Evolutionary conservation across 2,329 filamentous ascomycete species (phyloP).

Genomic region (Fusarium chaquense): DNA sequence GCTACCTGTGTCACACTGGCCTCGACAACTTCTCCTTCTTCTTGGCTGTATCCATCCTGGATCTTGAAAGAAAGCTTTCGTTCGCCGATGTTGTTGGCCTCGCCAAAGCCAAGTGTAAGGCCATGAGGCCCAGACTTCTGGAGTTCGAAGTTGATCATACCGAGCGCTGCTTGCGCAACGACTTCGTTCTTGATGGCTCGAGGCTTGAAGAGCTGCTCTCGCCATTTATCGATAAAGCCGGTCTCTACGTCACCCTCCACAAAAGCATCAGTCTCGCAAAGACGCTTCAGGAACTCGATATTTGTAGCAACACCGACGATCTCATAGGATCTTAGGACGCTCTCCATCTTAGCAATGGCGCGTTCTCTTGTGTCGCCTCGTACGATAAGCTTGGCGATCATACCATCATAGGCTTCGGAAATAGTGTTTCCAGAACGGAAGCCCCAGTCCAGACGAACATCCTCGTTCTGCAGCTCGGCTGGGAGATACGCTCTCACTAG

Average conservation of each 20-base stretch:
- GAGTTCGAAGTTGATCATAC: slow-evolving; percentile 69
- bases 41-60: slow-evolving; percentile 71
- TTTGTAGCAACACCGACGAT: slow-evolving; percentile 94
- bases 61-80: slow-evolving; percentile 66
- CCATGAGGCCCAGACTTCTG: slow-evolving; percentile 59
- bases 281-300: slow-evolving; percentile 92
- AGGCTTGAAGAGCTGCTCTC: slow-evolving; percentile 79
- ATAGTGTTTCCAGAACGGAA: slow-evolving; percentile 93
- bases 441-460: slow-evolving; percentile 91
- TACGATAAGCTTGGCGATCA: slow-evolving; percentile 98
- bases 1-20: slow-evolving; percentile 63
- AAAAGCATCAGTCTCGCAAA: slow-evolving; percentile 86
- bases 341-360: slow-evolving; percentile 83
- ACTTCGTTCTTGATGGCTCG: slow-evolving; percentile 75
- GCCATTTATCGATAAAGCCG: slow-evolving; percentile 93
- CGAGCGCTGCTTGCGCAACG: slow-evolving; percentile 88
- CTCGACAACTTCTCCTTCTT: slow-evolving; percentile 72
- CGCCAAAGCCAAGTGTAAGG: slow-evolving; percentile 67
- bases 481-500: slow-evolving; percentile 87
- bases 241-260: slow-evolving; percentile 91
- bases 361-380: slow-evolving; percentile 81
- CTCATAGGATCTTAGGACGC: slow-evolving; percentile 88
- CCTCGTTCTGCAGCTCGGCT: slow-evolving; percentile 65
- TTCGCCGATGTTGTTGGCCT: slow-evolving; percentile 55
- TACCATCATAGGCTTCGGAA: slow-evolving; percentile 95